Conservation (phyloP, 768 basidiomycete species). For the Suillus subluteus region DNA sequence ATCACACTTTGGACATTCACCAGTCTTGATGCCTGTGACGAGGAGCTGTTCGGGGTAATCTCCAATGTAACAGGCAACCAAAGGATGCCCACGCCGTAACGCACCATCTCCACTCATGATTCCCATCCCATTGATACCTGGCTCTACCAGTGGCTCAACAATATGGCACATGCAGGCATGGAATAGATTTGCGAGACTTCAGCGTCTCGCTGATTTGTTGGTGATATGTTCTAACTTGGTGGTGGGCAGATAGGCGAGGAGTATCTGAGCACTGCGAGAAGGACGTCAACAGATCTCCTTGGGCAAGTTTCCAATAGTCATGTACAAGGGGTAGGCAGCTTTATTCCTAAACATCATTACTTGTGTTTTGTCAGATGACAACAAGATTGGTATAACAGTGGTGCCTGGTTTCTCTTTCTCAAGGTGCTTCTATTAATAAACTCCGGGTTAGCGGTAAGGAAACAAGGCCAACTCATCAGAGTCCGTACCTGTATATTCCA, state of each 20-base stretch:
- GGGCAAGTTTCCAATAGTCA: slow-evolving; percentile 40
- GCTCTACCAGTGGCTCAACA: slow-evolving; percentile 29
- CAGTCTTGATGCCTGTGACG: slow-evolving; percentile 18
- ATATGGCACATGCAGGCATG: slow-evolving; percentile 38
- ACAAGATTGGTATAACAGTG: neutral
- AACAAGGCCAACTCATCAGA: no score
- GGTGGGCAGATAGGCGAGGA: neutral
- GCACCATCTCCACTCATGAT: slow-evolving; percentile 40
- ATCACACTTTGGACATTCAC: slow-evolving; percentile 15
- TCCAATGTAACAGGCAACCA: slow-evolving; percentile 21
- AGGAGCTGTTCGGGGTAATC: slow-evolving; percentile 28
- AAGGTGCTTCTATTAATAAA: slow-evolving; percentile 22
- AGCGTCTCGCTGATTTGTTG: slow-evolving; percentile 23
- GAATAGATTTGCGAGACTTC: slow-evolving; percentile 38
- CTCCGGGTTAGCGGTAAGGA: no score
- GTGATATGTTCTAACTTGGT: slow-evolving; percentile 13
- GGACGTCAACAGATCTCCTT: slow-evolving; percentile 41
- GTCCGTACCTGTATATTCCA: no score
- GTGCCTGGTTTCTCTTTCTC: slow-evolving; percentile 17
- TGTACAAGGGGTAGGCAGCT: slow-evolving; percentile 23
- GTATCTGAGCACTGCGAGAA: slow-evolving; percentile 17
- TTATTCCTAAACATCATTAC: slow-evolving; percentile 23
- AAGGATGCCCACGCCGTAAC: slow-evolving; percentile 39
- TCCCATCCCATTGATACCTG: slow-evolving; percentile 33
- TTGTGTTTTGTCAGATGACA: slow-evolving; percentile 31